Evolutionary conservation across 768 basidiomycete species (phyloP).

Genomic region (Macrolepiota albuminosa): DNA sequence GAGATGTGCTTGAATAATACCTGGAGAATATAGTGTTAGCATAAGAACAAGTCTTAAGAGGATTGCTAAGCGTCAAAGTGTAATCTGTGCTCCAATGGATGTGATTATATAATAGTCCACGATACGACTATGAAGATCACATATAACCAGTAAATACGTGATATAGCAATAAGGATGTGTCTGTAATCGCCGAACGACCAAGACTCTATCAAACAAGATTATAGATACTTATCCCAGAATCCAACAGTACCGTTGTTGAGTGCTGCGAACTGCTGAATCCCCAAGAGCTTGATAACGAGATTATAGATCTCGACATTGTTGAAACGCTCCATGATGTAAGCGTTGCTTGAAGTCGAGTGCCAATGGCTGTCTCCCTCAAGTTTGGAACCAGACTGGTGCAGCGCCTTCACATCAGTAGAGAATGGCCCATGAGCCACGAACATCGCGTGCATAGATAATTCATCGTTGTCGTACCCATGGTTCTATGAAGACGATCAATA

Average conservation of each 20-base stretch:
- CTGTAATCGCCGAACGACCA: background rate
- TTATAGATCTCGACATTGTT: slow-evolving; percentile 83
- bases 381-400: slow-evolving; percentile 37
- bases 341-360: slow-evolving; percentile 61
- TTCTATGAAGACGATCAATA: slow-evolving; percentile 39
- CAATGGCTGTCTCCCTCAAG: slow-evolving; percentile 34
- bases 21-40: too few relatives aligned
- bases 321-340: slow-evolving; percentile 80
- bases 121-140: background rate
- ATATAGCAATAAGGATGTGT: background rate
- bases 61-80: too few relatives aligned
- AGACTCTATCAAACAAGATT: background rate
- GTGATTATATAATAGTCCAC: slow-evolving; percentile 2
- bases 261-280: slow-evolving; percentile 51
- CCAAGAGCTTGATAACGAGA: slow-evolving; percentile 72
- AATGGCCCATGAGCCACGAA: slow-evolving; percentile 94
- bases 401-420: slow-evolving; percentile 58
- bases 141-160: background rate
- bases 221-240: slow-evolving; percentile 84
- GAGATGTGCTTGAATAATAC: too few relatives aligned
- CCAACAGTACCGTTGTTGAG: slow-evolving; percentile 71
- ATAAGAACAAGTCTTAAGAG: too few relatives aligned
- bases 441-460: slow-evolving; percentile 77
- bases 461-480: slow-evolving; percentile 86
- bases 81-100: too few relatives aligned